phyloP scores from a whole-genome alignment of 345 rosid species.

The Citrus cavaleriei region DNA sequence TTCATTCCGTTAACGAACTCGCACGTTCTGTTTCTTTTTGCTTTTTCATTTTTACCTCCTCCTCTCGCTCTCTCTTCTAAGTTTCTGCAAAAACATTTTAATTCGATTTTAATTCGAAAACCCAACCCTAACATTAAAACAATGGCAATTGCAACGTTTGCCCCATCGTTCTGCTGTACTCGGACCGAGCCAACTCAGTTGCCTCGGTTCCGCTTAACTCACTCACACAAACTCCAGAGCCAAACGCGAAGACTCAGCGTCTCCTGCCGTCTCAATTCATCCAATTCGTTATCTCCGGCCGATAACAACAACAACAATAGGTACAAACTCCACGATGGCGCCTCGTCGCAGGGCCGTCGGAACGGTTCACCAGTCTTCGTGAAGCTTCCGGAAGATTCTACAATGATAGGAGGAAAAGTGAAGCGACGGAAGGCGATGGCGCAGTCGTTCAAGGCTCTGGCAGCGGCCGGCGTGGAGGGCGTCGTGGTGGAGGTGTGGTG shows the following conservation, averaged over 20 bases:
- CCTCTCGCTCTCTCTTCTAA: neutral
- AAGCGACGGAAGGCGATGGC: conserved; percentile 33
- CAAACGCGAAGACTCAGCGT: conserved; percentile 8
- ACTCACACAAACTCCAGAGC: neutral
- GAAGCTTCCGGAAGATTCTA: conserved; percentile 39
- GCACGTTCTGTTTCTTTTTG: neutral
- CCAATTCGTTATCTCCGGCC: conserved; percentile 30
- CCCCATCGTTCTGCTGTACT: conserved; percentile 30
- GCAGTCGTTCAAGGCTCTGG: conserved; percentile 37
- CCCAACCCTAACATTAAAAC: neutral
- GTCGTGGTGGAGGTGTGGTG: conserved; percentile 57
- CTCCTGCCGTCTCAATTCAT: conserved; percentile 29
- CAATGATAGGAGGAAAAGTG: conserved; percentile 20
- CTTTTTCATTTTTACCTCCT: neutral
- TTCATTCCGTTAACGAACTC: conserved; percentile 2
- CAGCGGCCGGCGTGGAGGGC: conserved; percentile 45
- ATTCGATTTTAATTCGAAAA: neutral
- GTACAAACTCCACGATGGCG: conserved; percentile 25
- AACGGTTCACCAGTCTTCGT: conserved; percentile 45
- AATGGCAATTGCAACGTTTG: conserved; percentile 37
- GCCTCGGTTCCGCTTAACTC: conserved; percentile 15
- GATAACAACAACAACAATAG: conserved; percentile 27
- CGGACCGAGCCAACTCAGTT: conserved; percentile 16
- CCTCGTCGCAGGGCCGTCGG: conserved; percentile 10
- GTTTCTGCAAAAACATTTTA: neutral